Evolutionary conservation across 2,329 filamentous ascomycete species (phyloP).

Genomic region (Stagonosporopsis chrysanthemi): DNA sequence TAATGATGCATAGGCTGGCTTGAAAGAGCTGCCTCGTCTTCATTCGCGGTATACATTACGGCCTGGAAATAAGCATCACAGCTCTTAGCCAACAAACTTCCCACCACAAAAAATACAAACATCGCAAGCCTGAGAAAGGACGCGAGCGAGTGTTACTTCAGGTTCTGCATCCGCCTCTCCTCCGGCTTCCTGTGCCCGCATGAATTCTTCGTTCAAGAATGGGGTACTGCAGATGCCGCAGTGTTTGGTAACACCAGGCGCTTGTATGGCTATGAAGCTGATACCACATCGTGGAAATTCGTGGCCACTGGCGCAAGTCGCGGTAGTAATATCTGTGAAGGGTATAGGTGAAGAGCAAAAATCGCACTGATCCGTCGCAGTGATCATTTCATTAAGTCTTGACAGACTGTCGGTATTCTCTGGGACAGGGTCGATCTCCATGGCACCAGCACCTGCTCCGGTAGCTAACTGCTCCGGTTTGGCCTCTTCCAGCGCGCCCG

Average conservation of each 20-base stretch:
- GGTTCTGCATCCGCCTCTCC: constrained; percentile 2
- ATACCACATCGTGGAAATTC: constrained; percentile 62
- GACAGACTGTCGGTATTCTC: not conserved
- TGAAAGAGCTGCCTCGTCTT: not conserved
- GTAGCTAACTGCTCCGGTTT: not conserved
- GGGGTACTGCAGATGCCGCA: constrained; percentile 62
- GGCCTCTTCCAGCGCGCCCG: not conserved
- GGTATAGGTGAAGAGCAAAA: constrained; percentile 59
- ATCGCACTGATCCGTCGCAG: constrained; percentile 57
- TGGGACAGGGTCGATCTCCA: not conserved
- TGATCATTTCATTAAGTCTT: not conserved
- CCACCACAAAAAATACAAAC: constrained; percentile 50
- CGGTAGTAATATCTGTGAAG: constrained; percentile 57
- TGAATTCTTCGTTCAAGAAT: constrained; percentile 56
- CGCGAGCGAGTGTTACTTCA: constrained; percentile 35
- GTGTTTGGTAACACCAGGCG: constrained; percentile 60
- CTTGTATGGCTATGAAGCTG: constrained; percentile 63
- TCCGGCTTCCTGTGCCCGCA: constrained; percentile 31
- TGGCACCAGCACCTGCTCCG: not conserved
- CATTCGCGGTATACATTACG: too few relatives aligned
- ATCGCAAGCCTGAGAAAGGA: constrained; percentile 47
- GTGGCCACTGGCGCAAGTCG: constrained; percentile 61
- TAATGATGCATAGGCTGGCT: not conserved
- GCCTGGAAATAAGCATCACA: not conserved
- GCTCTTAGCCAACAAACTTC: constrained; percentile 39